Evolutionary conservation across 2,329 filamentous ascomycete species (phyloP), one percentile per base, ranked within the genome.

Genomic region (Hirsutella thompsonii): DNA sequence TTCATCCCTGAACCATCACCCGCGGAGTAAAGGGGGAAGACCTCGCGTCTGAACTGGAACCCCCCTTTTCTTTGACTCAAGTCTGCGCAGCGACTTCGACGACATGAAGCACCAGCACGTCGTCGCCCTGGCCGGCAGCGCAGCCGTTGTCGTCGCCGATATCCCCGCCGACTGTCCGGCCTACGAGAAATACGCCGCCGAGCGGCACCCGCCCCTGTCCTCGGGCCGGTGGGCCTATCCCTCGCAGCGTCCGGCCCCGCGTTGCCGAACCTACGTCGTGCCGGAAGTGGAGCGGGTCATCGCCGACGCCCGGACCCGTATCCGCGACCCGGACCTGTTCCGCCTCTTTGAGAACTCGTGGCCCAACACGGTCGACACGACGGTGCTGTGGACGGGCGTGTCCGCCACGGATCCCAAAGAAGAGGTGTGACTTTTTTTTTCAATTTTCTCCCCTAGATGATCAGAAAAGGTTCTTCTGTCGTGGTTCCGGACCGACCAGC

Each of bases 191-290:
- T 63, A 61, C 38, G 58, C 60, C 18, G 52, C 51, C 20, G 37
- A 56, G 10, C 48, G 47, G 18, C 83, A 90, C 56, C 64, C 70
- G 29, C 90, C 90, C 1, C 78, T 79, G 52, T 93, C 85, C 48
- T 62, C 72, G n/a, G 89, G 90, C 11, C 77, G 76, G 8, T 74
- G 92, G 55, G 67, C 75, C 42, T 76, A 94, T 8, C 82, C 87
- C 1, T 93, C 74, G 58, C 87, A 93, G 65, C 76, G 90, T 21
- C 90, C 90, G 0, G 71, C 72, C 2, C 66, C 72, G 39, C 72
- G 75, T 52, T 95, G 89, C 57, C 81, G 89, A 39, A 93, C 85
- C 1, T 93, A 92, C 66, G 75, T 76, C 46, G 84, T 85, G 2
- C 72, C 79, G 2, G 70, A 78, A 8, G 84, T 94, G 4, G 90